These are phyloP conservation scores for Entrophospora sp. DNA, from an alignment of 192 early-diverging fungal species.

Conservation along the genomic window DNA sequence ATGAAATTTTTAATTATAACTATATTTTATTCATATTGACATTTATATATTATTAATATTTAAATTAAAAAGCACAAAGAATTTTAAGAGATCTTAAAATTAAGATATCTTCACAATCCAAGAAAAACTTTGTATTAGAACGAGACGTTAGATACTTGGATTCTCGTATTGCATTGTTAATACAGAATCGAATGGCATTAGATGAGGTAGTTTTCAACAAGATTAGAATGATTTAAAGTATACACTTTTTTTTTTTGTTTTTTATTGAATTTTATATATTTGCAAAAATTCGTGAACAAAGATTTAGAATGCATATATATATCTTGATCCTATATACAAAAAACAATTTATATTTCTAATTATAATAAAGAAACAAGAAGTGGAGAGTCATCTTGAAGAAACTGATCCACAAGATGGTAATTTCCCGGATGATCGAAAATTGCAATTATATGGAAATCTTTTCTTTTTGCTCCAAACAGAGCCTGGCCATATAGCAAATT, in stretches of 20 bases:
- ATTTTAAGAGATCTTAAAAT: constrained; percentile 76
- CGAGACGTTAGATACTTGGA: constrained; percentile 89
- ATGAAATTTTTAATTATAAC: constrained; percentile 18
- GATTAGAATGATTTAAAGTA: not conserved
- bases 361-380: constrained; percentile 69
- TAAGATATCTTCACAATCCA: constrained; percentile 83
- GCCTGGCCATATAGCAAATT: constrained; percentile 80
- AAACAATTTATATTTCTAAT: no score
- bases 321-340: no score
- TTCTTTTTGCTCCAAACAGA: constrained; percentile 89
- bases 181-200: constrained; percentile 89
- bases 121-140: constrained; percentile 91
- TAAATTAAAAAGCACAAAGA: constrained; percentile 58
- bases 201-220: constrained; percentile 57
- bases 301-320: no score
- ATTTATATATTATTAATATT: constrained; percentile 14
- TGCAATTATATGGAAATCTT: constrained; percentile 85
- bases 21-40: not conserved
- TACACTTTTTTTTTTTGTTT: constrained; percentile 5
- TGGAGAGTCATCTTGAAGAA: constrained; percentile 64
- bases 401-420: constrained; percentile 34
- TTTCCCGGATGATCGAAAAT: constrained; percentile 72
- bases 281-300: no score
- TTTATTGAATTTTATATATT: not conserved
- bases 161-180: constrained; percentile 81